Conservation (phyloP, 306 rosid genomes). For the Castanea mollissima region DNA sequence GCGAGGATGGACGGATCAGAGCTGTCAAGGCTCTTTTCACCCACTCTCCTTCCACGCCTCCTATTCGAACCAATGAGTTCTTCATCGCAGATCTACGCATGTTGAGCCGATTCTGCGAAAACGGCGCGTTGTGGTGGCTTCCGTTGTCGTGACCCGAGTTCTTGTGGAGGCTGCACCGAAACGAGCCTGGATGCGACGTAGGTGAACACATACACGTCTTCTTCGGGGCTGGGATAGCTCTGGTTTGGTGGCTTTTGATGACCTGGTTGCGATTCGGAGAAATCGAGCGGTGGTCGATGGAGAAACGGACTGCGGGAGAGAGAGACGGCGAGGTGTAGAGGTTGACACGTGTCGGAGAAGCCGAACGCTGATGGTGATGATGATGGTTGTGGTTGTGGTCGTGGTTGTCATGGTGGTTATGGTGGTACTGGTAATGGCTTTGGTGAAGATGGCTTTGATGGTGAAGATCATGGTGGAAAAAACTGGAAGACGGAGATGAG, state of each 20-base stretch:
- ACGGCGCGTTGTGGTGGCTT: conserved; percentile 30
- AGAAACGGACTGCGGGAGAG: conserved; percentile 63
- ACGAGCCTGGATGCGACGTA: conserved; percentile 85
- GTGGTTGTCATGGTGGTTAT: conserved; percentile 5
- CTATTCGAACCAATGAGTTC: conserved; percentile 84
- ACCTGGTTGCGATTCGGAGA: conserved; percentile 75
- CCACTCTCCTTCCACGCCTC: conserved; percentile 96
- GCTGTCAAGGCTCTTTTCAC: conserved; percentile 84
- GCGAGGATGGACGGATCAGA: conserved; percentile 87
- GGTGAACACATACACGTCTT: conserved; percentile 94
- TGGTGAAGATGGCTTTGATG: conserved; percentile 10
- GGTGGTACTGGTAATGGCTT: background rate
- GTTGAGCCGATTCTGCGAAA: conserved; percentile 57
- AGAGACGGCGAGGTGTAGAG: conserved; percentile 35
- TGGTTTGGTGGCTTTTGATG: conserved; percentile 41
- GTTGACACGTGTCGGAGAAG: conserved; percentile 92
- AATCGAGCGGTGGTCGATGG: conserved; percentile 68
- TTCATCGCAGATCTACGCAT: conserved; percentile 98
- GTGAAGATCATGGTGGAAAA: conserved; percentile 32
- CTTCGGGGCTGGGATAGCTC: conserved; percentile 55
- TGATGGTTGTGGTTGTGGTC: conserved; percentile 6
- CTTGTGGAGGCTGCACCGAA: conserved; percentile 89
- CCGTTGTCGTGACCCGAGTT: conserved; percentile 17
- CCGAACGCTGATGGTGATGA: conserved; percentile 51
- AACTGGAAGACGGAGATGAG: conserved; percentile 47